Percentiles rank a stretch among this genome's conserved stretches.
Evolutionary conservation across 169 alveolate genomes (phyloP).

Genomic region (Eimeria maxima): DNA sequence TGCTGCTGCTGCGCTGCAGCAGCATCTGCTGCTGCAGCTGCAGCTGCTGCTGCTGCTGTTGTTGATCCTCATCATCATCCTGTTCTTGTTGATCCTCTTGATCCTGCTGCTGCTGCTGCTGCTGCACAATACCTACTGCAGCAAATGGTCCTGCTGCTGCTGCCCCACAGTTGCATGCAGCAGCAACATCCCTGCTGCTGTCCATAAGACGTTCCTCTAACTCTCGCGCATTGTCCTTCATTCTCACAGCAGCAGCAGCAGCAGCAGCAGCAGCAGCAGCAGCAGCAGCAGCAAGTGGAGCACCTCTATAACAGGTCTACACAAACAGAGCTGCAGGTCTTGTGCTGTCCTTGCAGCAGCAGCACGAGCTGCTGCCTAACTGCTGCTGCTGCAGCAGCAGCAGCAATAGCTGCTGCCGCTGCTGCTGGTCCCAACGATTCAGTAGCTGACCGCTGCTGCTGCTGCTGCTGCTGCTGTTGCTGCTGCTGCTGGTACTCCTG

Average conservation of each 20-base stretch:
- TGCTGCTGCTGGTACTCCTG: neutral
- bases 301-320: neutral
- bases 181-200: neutral
- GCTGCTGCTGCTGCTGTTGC: slow-evolving; percentile 31
- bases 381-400: slow-evolving; percentile 9
- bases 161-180: neutral
- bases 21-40: neutral
- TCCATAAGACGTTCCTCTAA: slow-evolving; percentile 41
- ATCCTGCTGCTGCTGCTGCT: slow-evolving; percentile 14
- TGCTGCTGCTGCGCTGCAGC: slow-evolving; percentile 60
- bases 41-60: neutral
- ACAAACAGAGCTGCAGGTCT: neutral
- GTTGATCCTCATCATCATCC: slow-evolving; percentile 9
- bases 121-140: neutral
- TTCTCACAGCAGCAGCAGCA: slow-evolving; percentile 18
- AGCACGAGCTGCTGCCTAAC: no score
- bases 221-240: slow-evolving; percentile 1
- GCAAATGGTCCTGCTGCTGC: neutral
- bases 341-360: slow-evolving; percentile 38
- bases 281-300: slow-evolving; percentile 6
- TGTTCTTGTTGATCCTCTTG: neutral
- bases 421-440: neutral
- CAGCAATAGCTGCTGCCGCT: slow-evolving; percentile 14
- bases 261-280: slow-evolving; percentile 53
- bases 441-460: neutral